Evolutionary conservation across 768 basidiomycete genomes (phyloP).

Genomic region (Cubamyces sp.): DNA sequence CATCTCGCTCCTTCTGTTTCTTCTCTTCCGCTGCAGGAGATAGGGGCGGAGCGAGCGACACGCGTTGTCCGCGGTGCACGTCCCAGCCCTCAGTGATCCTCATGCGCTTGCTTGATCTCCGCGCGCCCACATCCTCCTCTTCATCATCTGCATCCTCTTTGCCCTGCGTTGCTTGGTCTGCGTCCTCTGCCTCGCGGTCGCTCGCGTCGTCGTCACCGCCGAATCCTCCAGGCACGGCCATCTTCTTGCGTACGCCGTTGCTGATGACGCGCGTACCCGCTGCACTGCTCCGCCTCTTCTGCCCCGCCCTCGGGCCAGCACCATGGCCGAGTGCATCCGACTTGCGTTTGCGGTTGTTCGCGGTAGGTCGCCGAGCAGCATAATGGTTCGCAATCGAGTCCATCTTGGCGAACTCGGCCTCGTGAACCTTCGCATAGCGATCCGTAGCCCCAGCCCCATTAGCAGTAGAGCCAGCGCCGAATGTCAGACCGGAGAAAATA

Average conservation of each 20-base stretch:
- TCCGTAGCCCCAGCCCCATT: slow-evolving; percentile 21
- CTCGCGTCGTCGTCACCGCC: slow-evolving; percentile 52
- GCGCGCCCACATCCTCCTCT: slow-evolving; percentile 36
- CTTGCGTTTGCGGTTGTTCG: slow-evolving; percentile 43
- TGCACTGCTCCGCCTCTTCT: slow-evolving; percentile 35
- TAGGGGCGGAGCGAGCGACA: slow-evolving; percentile 40
- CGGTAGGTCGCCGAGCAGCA: slow-evolving; percentile 44
- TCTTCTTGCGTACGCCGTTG: slow-evolving; percentile 46
- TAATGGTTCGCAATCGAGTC: slow-evolving; percentile 68
- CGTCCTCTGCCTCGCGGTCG: slow-evolving; percentile 39
- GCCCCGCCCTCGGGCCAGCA: slow-evolving; percentile 4
- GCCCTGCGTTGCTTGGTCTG: slow-evolving; percentile 50
- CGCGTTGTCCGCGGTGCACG: slow-evolving; percentile 40
- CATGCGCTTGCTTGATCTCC: slow-evolving; percentile 50
- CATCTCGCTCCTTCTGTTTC: slow-evolving; percentile 55
- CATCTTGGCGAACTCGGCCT: slow-evolving; percentile 74
- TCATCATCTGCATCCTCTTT: slow-evolving; percentile 41
- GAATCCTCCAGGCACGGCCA: slow-evolving; percentile 59
- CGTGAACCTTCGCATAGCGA: slow-evolving; percentile 63
- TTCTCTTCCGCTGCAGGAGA: slow-evolving; percentile 36
- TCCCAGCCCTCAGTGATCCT: slow-evolving; percentile 42
- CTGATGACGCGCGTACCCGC: slow-evolving; percentile 53
- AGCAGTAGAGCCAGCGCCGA: not conserved
- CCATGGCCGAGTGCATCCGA: slow-evolving; percentile 55
- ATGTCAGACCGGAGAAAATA: slow-evolving; percentile 4